Percentiles rank a stretch among this genome's conserved stretches.
These are phyloP conservation scores for Carex cristatella DNA, from an alignment of 176 grass and related monocot species.

Conservation along the genomic window DNA sequence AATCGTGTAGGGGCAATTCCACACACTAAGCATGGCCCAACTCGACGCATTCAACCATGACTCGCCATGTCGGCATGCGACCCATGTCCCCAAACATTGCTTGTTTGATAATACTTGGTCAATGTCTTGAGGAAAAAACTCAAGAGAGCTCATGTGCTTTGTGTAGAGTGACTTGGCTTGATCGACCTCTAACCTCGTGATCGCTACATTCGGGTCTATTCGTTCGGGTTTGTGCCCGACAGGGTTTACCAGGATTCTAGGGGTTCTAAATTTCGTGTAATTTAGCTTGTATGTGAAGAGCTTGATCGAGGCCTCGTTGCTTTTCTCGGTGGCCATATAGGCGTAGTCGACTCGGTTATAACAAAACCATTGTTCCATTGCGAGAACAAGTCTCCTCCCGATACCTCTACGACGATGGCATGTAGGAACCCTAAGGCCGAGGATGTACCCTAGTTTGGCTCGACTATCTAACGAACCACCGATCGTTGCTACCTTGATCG, in stretches of 20 bases:
- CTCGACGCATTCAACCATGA: slow-evolving; percentile 30
- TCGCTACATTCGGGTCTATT: neutral
- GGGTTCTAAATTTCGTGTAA: slow-evolving; percentile 62
- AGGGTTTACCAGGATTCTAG: slow-evolving; percentile 47
- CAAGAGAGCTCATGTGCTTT: slow-evolving; percentile 26
- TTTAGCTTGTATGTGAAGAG: slow-evolving; percentile 63
- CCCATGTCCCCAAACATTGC: slow-evolving; percentile 55
- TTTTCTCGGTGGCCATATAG: slow-evolving; percentile 67
- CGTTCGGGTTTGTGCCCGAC: slow-evolving; percentile 45
- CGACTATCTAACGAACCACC: neutral
- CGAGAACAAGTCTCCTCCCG: slow-evolving; percentile 35
- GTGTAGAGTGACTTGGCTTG: slow-evolving; percentile 54
- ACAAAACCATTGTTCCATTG: slow-evolving; percentile 76
- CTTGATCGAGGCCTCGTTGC: slow-evolving; percentile 42
- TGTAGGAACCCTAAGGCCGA: slow-evolving; percentile 13
- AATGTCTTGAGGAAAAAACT: slow-evolving; percentile 84
- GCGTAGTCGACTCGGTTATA: slow-evolving; percentile 56
- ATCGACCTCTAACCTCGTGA: neutral
- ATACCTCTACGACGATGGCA: slow-evolving; percentile 30
- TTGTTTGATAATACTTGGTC: slow-evolving; percentile 53
- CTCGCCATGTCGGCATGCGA: slow-evolving; percentile 24
- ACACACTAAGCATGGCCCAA: slow-evolving; percentile 73
- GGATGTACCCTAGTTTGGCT: slow-evolving; percentile 17
- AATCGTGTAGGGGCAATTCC: slow-evolving; percentile 66
- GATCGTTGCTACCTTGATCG: neutral